Conservation (phyloP, 2,329 filamentous ascomycete genomes). For the Sporothrix brasiliensis region DNA sequence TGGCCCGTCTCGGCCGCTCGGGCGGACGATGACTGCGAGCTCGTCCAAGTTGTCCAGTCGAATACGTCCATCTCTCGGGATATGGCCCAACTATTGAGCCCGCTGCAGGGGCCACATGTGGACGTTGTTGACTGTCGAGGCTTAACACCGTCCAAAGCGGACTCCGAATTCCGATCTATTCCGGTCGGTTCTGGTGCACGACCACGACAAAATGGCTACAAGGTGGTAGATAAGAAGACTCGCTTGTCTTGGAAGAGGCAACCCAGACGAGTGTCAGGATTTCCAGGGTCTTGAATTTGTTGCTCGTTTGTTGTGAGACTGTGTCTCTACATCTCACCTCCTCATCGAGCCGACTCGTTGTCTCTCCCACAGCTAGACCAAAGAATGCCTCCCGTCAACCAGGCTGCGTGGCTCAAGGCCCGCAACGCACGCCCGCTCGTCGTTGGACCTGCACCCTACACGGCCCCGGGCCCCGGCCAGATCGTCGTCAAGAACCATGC, state of each 20-base stretch:
- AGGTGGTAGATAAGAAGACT: not conserved
- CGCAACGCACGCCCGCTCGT: not conserved
- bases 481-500: slow-evolving; percentile 22
- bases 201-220: not conserved
- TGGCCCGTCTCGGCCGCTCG: not conserved
- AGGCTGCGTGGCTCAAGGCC: slow-evolving; percentile 18
- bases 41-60: not conserved
- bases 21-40: not conserved
- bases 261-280: not conserved
- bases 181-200: not conserved
- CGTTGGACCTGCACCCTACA: slow-evolving; percentile 15
- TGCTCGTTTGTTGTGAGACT: not conserved
- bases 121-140: not conserved
- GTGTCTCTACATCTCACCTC: not conserved
- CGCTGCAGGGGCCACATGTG: not conserved
- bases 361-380: not conserved
- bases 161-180: slow-evolving; percentile 21
- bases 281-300: no score
- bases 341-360: not conserved
- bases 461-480: slow-evolving; percentile 5
- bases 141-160: not conserved
- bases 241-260: no score
- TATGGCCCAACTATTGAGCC: not conserved
- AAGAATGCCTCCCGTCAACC: slow-evolving; percentile 7
- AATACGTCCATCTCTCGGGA: not conserved